Percentiles rank a stretch among this genome's conserved stretches.
These are phyloP conservation scores for Lactarius pseudohatsudake DNA, from an alignment of 768 basidiomycete genomes.

Conservation along the genomic window DNA sequence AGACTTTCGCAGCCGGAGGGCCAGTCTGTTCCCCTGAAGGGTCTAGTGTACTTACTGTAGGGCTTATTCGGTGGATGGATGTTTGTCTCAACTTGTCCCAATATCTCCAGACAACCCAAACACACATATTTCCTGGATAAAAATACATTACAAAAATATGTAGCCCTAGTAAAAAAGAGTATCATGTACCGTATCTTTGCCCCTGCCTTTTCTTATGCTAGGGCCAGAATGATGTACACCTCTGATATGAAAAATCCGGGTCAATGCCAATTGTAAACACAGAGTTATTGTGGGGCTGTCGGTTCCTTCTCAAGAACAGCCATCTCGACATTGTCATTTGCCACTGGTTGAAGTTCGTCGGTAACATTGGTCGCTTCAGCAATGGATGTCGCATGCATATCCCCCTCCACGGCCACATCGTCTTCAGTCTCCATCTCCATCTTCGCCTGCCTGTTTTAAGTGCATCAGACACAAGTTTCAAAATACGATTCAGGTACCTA, in stretches of 20 bases:
- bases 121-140: too few species aligned
- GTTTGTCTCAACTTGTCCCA: too few species aligned
- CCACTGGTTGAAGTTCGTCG: not conserved
- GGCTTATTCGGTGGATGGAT: too few species aligned
- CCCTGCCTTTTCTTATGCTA: too few species aligned
- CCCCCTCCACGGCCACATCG: slow-evolving; percentile 15
- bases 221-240: not conserved
- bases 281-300: not conserved
- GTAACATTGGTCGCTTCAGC: not conserved
- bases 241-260: not conserved
- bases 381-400: not conserved
- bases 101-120: too few species aligned
- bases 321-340: not conserved
- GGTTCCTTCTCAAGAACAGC: not conserved
- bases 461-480: not conserved
- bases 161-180: too few species aligned
- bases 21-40: too few species aligned
- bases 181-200: too few species aligned
- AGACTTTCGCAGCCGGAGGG: too few species aligned
- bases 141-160: too few species aligned
- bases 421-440: slow-evolving; percentile 28
- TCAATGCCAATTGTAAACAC: not conserved
- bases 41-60: too few species aligned
- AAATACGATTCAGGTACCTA: slow-evolving; percentile 38
- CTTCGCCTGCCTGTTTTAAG: slow-evolving; percentile 18